These are phyloP conservation scores for Schizophyllum commune DNA, from an alignment of 1,284 basidiomycete species.

Conservation along the genomic window DNA sequence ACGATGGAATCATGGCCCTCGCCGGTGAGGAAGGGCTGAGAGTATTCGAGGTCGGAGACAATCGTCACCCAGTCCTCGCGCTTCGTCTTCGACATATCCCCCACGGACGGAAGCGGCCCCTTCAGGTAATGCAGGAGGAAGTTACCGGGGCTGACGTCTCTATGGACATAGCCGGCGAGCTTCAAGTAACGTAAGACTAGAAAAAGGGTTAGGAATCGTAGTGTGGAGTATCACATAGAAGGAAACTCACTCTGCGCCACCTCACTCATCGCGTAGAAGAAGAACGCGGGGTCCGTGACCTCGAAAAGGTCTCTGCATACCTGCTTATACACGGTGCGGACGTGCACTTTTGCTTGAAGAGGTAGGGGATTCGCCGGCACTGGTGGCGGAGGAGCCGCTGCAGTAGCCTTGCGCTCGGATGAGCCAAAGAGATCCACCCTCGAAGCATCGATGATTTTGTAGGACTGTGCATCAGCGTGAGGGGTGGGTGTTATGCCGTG, in stretches of 20 bases:
- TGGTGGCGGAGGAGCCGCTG: neutral
- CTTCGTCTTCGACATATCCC: neutral
- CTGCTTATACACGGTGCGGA: neutral
- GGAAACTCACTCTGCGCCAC: neutral
- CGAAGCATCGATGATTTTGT: neutral
- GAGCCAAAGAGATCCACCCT: no score
- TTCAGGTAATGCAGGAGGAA: neutral
- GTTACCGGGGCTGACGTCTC: neutral
- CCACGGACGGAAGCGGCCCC: neutral
- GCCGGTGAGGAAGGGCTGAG: neutral
- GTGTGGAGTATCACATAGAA: neutral
- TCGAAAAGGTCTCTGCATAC: neutral
- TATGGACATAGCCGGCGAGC: neutral
- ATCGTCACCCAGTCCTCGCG: neutral
- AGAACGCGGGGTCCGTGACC: neutral
- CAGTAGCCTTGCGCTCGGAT: neutral
- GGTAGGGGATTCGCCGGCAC: neutral
- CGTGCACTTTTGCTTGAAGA: neutral
- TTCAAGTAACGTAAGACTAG: neutral
- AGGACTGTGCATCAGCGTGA: neutral
- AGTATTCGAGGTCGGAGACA: neutral
- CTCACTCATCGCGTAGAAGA: neutral
- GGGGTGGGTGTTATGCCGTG: no score
- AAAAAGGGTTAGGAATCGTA: neutral
- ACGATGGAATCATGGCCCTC: neutral